Percentiles rank a stretch among this genome's conserved stretches.
Conservation (phyloP, 768 basidiomycete species). For the Gyrodon lividus region DNA sequence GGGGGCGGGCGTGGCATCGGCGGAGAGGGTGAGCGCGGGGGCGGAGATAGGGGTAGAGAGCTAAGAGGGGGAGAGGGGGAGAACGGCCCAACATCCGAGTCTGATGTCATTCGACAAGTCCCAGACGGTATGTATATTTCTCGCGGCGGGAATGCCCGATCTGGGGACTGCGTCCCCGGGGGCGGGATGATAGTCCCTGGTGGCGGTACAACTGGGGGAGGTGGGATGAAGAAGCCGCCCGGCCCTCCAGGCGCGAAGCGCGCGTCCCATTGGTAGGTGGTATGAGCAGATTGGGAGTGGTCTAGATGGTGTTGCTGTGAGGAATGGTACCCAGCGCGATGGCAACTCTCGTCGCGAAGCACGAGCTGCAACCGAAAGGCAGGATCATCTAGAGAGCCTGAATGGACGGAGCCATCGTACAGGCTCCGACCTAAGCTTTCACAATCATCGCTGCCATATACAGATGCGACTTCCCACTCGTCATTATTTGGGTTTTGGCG, state of each 20-base stretch:
- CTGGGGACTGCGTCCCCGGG: constrained; percentile 24
- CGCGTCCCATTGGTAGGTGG: constrained; percentile 13
- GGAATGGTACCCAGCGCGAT: constrained; percentile 11
- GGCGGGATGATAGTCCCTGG: constrained; percentile 24
- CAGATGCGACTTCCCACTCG: constrained; percentile 31
- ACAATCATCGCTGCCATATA: constrained; percentile 30
- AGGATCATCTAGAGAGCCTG: constrained; percentile 8
- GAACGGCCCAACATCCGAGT: constrained; percentile 2
- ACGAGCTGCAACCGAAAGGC: constrained; percentile 5
- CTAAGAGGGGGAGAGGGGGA: constrained; percentile 17
- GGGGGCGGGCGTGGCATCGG: constrained; percentile 17
- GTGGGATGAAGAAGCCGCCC: constrained; percentile 1
- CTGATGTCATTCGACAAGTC: constrained; percentile 1
- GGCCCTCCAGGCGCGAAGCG: constrained; percentile 7
- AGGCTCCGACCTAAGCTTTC: constrained; percentile 22
- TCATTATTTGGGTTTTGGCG: constrained; percentile 23
- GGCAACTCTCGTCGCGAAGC: constrained; percentile 2
- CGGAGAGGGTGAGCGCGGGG: constrained; percentile 5
- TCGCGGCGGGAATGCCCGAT: constrained; percentile 13
- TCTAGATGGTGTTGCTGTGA: constrained; percentile 10
- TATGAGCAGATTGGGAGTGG: neutral
- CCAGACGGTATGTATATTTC: constrained; percentile 13
- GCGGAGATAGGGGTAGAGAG: constrained; percentile 13
- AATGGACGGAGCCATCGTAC: constrained; percentile 13
- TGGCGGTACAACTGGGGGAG: constrained; percentile 23